These are phyloP conservation scores for Chloromonas sp. DNA, from an alignment of 163 green algal genomes.

Conservation along the genomic window DNA sequence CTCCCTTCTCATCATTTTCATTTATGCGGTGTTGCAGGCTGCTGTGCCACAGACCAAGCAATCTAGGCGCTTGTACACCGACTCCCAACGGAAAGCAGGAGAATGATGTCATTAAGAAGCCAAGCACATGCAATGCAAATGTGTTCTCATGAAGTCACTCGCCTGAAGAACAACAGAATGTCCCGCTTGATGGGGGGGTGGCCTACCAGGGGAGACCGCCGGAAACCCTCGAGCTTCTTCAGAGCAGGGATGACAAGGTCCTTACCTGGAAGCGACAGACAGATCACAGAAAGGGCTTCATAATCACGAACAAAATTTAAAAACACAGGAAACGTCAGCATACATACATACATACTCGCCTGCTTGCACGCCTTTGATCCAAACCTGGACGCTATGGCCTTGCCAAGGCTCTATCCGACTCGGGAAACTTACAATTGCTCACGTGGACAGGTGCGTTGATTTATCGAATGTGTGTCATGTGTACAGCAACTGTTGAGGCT, in stretches of 20 bases:
- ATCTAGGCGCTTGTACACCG: too few species aligned
- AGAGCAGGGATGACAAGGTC: conserved; percentile 34
- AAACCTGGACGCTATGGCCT: background rate
- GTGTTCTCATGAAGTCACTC: background rate
- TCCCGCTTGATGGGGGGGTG: conserved; percentile 11
- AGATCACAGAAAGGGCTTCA: background rate
- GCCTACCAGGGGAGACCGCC: conserved; percentile 10
- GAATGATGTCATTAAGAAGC: too few species aligned
- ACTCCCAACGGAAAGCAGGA: too few species aligned
- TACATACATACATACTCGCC: background rate
- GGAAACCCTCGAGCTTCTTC: conserved; percentile 13
- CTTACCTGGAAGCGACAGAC: conserved; percentile 13
- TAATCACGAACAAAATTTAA: background rate
- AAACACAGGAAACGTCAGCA: background rate
- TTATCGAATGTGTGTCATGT: too few species aligned
- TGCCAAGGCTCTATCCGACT: background rate
- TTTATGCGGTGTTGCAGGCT: background rate
- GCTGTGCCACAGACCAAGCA: too few species aligned
- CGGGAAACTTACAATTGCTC: background rate
- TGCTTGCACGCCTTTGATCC: too few species aligned
- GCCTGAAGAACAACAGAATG: conserved; percentile 28
- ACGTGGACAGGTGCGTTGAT: background rate
- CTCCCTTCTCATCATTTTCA: background rate
- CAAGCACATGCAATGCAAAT: too few species aligned
- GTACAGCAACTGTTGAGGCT: too few species aligned